Percentiles rank a stretch among this genome's conserved stretches.
Evolutionary conservation across 1,139 yeast genomes (phyloP).

Genomic region (Hyphopichia burtonii): DNA sequence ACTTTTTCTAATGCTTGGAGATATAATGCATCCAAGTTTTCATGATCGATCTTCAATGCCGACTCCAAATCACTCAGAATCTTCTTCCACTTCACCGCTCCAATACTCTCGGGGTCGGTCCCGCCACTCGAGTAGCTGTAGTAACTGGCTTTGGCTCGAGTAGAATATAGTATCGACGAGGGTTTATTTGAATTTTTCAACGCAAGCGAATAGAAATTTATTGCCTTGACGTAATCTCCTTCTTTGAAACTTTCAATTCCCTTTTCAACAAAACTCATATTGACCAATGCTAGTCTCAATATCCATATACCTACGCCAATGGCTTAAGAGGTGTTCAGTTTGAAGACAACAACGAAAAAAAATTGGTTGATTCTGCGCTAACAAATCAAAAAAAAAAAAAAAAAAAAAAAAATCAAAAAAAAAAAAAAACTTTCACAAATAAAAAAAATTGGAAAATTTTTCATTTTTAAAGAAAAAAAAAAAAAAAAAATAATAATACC

Average conservation of each 20-base stretch:
- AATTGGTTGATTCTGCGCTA: too few species aligned
- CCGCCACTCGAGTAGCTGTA: slow-evolving; percentile 5
- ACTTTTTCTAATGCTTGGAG: slow-evolving; percentile 23
- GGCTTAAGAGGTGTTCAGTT: too few species aligned
- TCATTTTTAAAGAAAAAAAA: too few species aligned
- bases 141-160: slow-evolving; percentile 18
- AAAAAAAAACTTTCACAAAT: too few species aligned
- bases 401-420: too few species aligned
- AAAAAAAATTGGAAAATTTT: too few species aligned
- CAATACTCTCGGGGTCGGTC: neutral
- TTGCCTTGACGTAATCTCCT: slow-evolving; percentile 16
- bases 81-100: slow-evolving; percentile 15
- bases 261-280: slow-evolving; percentile 7
- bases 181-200: slow-evolving; percentile 11
- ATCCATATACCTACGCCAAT: too few species aligned
- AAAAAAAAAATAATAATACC: too few species aligned
- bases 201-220: slow-evolving; percentile 17
- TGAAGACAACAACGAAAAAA: too few species aligned
- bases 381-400: too few species aligned
- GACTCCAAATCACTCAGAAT: slow-evolving; percentile 24
- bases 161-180: slow-evolving; percentile 12
- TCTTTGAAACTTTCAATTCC: slow-evolving; percentile 11
- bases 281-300: too few species aligned
- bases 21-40: slow-evolving; percentile 21
- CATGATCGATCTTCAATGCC: slow-evolving; percentile 25